Base-by-base conservation (phyloP, 2,329 filamentous ascomycete genomes). In the Monosporascus sp. region DNA sequence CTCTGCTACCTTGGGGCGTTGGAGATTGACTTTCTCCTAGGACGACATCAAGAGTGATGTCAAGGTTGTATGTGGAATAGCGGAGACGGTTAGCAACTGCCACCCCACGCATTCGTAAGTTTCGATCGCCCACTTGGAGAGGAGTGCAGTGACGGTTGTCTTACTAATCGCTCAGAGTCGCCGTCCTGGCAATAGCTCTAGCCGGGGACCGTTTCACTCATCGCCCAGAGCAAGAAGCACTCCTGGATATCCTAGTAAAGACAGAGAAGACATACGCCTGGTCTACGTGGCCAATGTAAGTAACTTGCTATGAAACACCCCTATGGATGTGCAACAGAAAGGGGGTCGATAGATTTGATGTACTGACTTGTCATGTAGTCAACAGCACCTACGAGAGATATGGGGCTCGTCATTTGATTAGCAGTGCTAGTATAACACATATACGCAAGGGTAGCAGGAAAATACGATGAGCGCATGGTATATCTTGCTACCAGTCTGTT, bases 141-240 rank as follows among this genome's bases (percentile, higher is more conserved):
- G 41, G 22, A 24, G 22, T 25, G 22, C 6, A 14, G 24, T 25
- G 42, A 45, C 22, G 24, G 17, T 45, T 24, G 18, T 18, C 20
- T 45, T 18, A 45, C 22, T 22, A 45, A 44, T n/a, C 20, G 15
- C 20, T 22, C 37, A 2, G 57, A 37, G 53, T 54, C 7, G 61
- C 63, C 9, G 62, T 57, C 20, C 62, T 65, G 61, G 58, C 62
- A 6, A 64, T 65, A 15, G 54, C 58, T 0, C 47, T 63, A 42
- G 62, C 62, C 5, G 72, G 72, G 1, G 71, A 74, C 45, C 68
- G 68, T n/a, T 72, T 71, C 51, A 62, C 56, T 2, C 56, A 64
- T 27, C 56, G 57, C 17, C 50, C 37, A 22, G 66, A 69, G 41
- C 64, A 70, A 51, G 60, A 65, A 49, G 67, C 65, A 22, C 54